Conservation (phyloP, 768 basidiomycete genomes). For the Serpula lacrymans region DNA sequence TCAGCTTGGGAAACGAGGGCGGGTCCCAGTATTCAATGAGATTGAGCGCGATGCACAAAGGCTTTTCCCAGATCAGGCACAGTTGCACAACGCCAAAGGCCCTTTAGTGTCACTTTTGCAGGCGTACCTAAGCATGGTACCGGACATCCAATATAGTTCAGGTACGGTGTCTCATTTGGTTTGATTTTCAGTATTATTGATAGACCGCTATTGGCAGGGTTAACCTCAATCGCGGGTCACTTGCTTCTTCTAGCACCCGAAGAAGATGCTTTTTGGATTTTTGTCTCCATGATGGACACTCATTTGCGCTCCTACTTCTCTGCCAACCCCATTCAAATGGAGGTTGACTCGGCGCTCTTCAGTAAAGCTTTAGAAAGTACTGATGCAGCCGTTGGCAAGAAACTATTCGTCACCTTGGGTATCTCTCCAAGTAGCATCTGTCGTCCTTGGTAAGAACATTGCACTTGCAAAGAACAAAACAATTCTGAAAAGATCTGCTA, state of each 20-base stretch:
- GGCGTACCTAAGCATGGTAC: conserved; percentile 83
- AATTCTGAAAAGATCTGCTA: conserved; percentile 26
- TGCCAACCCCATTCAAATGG: conserved; percentile 54
- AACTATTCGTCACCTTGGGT: conserved; percentile 61
- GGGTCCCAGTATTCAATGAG: conserved; percentile 43
- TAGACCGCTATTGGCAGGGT: conserved; percentile 37
- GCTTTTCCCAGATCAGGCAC: conserved; percentile 56
- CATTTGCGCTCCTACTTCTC: conserved; percentile 81
- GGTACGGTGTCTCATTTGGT: conserved; percentile 39
- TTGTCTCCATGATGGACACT: conserved; percentile 81
- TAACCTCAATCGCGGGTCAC: conserved; percentile 69
- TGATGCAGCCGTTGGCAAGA: conserved; percentile 60
- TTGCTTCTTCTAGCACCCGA: conserved; percentile 74
- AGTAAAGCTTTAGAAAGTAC: conserved; percentile 62
- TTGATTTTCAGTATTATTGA: neutral
- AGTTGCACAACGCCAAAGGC: conserved; percentile 54
- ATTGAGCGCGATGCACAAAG: conserved; percentile 58
- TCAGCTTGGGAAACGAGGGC: conserved; percentile 55
- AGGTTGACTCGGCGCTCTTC: conserved; percentile 74
- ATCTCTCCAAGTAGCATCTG: conserved; percentile 58
- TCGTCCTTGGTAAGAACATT: conserved; percentile 57
- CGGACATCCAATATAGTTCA: conserved; percentile 65
- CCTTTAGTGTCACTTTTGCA: conserved; percentile 58
- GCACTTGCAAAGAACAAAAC: no score
- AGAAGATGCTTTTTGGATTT: conserved; percentile 91